These are phyloP conservation scores for Saraca asoca DNA, from an alignment of 331 rosid species.

Conservation along the genomic window DNA sequence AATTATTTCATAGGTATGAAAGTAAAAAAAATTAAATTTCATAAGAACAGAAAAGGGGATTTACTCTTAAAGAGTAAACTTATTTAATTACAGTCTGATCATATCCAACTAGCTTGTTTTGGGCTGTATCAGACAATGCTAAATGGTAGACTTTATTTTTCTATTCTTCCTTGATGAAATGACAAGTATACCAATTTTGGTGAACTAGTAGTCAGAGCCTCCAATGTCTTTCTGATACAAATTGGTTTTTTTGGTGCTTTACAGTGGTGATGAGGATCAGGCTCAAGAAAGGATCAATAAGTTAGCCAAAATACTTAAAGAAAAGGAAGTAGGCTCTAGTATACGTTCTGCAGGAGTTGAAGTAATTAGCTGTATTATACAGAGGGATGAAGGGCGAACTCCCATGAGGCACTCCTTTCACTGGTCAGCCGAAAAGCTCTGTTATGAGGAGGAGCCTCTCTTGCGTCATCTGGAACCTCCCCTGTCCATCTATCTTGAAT, in stretches of 20 bases:
- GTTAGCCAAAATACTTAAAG: conserved; percentile 93
- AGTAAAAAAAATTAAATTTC: no score
- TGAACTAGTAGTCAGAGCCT: conserved; percentile 16
- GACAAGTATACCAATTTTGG: not conserved
- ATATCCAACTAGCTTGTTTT: conserved; percentile 1
- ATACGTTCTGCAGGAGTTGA: conserved; percentile 79
- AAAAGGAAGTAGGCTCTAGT: conserved; percentile 76
- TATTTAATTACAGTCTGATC: not conserved
- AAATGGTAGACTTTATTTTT: not conserved
- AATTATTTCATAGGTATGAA: no score
- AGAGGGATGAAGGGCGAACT: conserved; percentile 98
- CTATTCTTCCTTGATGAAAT: conserved; percentile 20
- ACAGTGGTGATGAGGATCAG: conserved; percentile 99
- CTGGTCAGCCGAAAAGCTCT: conserved; percentile 80
- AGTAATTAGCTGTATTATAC: conserved; percentile 94
- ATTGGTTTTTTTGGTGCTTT: conserved; percentile 37
- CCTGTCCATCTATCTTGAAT: conserved; percentile 91
- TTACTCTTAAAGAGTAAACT: no score
- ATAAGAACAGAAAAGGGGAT: no score
- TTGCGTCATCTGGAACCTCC: conserved; percentile 98
- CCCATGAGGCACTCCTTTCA: conserved; percentile 99
- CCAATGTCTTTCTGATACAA: conserved; percentile 36
- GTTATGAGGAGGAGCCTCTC: conserved; percentile 85
- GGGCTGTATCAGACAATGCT: conserved; percentile 3
- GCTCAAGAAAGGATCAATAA: conserved; percentile 95